Base-by-base conservation (phyloP, 2,329 filamentous ascomycete species). In the Alternaria sp. region DNA sequence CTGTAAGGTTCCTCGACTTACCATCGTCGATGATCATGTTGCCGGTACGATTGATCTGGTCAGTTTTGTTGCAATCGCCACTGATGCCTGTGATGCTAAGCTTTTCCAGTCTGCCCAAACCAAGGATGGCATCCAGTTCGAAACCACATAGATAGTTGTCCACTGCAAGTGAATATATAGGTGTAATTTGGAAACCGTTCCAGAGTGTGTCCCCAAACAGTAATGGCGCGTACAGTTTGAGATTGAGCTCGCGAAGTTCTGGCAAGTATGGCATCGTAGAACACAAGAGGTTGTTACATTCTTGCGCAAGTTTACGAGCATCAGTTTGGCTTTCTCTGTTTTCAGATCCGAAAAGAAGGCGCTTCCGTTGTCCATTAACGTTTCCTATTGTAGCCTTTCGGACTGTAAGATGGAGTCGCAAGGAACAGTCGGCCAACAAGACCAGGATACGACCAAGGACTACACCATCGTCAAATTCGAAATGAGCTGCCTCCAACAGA, bases 401-500 rank as follows among this genome's bases (percentile, higher is more conserved):
- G 4, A 51, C 16, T 12, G 22, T 46, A n/a, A 5, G 22, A 18
- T 18, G 5, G 24, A 51, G 34, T 26, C 24, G 48, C 48, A 51
- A 18, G 7, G 34, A 36, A 5, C 20, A 38, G 24, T 7, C 4
- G 32, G 20, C 7, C 20, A 51, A 14, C 7, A 24, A 51, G 22
- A 18, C 16, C 20, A 51, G 16, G n/a, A 39, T 28, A 18, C 34
- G n/a, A 39, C 48, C 32, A 24, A 51, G 34, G 26, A 22, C 22
- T 26, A n/a, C 32, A 30, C 34, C 16, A 18, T 56, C 18, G 8
- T 24, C 44, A 44, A 32, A 56, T 3, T 56, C 20, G 12, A 51
- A 51, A n/a, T 28, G 28, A 11, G 46, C 46, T 42, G 43, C 43
- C 16, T 49, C 54, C 9, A 56, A 38, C 14, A 56, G 32, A 39